Base-by-base conservation (phyloP, 1,284 basidiomycete species). In the Apiotrichum gracile region DNA sequence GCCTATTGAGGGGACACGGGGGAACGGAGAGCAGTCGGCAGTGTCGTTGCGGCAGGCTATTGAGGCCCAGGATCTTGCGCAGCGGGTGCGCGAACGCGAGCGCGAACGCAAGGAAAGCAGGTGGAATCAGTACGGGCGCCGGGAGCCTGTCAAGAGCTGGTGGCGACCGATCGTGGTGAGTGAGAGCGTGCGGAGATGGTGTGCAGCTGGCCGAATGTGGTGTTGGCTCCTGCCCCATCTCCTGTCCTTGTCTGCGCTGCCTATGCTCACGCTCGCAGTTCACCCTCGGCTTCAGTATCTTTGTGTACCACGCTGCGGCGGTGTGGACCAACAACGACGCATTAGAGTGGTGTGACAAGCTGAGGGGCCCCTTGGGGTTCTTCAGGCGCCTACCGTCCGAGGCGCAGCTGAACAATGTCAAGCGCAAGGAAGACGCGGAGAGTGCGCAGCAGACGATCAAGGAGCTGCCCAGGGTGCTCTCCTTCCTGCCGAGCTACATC, bases 251-350 rank as follows among this genome's bases (percentile, higher is more conserved):
- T 31, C 29, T 31, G 14, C 8, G 7, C 13, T 7, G 29, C 8
- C 29, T 31, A 7, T 7, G 16, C n/a, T 17, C 6, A 24, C 14
- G 2, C 17, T 24, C 9, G 34, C 52, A 76, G 74, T 74, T 74
- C 57, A 68, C 66, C 33, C 27, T 66, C 4, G 61, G 59, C 27
- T 37, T 74, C 26, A 64, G 70, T 4, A 61, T 60, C 21, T 61
- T 64, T 10, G 67, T 64, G 17, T 75, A 67, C 51, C 27, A 61
- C 9, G 31, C 59, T 3, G 66, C 67, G 3, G 69, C 72, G 3
- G 37, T 49, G 16, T 72, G 69, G 51, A 73, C 72, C 14, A 75
- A 75, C 54, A 42, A 38, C 16, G 73, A 75, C 44, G 73, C 71
- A 12, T 52, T 58, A 17, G 54, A 53, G 50, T 76, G 72, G 73